Conservation (phyloP, 83 land plant species). For the Thuja plicata region DNA sequence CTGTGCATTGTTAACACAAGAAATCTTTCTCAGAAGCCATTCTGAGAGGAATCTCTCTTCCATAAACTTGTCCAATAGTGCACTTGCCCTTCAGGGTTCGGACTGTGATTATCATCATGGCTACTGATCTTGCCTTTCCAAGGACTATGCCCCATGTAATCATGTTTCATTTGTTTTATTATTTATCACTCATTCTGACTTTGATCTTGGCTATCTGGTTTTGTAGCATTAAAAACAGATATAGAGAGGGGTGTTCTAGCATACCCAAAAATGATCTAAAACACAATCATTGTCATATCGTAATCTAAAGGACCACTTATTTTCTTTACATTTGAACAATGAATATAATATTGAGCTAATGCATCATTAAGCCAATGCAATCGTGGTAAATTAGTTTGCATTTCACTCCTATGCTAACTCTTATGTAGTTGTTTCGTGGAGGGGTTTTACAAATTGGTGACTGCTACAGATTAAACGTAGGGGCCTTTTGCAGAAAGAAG, state of each 20-base stretch:
- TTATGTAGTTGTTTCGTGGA: neutral
- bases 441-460: neutral
- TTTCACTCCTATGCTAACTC: neutral
- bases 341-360: neutral
- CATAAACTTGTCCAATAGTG: neutral
- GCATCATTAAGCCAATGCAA: neutral
- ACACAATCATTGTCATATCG: neutral
- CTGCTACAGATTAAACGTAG: neutral
- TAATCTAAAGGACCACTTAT: neutral
- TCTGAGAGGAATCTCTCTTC: neutral
- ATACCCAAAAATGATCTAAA: neutral
- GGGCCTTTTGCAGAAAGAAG: neutral
- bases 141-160: neutral
- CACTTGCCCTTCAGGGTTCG: neutral
- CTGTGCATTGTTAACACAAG: neutral
- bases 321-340: neutral
- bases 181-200: neutral
- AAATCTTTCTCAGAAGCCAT: neutral
- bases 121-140: neutral
- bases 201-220: neutral
- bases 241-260: neutral
- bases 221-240: neutral
- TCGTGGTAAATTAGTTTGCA: neutral
- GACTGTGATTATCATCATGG: neutral
- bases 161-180: neutral